A percentile compares a stretch with the other conserved stretches of the same genome.
phyloP scores from a whole-genome alignment of 1,139 yeast species.

The Saccharomyces hybrid region DNA sequence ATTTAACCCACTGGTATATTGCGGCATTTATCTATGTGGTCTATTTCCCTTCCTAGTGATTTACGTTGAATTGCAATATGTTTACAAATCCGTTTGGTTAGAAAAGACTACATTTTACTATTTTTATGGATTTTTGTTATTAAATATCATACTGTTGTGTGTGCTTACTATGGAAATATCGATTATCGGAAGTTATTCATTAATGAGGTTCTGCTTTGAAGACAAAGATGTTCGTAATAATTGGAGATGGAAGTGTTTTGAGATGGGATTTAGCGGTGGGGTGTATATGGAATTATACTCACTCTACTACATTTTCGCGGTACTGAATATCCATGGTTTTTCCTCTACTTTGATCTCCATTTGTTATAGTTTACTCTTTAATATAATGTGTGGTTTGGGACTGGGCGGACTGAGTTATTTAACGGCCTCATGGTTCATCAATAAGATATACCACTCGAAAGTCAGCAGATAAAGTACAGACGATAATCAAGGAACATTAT shows the following conservation, averaged over 20 bases:
- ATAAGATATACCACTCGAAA: constrained; percentile 9
- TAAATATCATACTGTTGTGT: constrained; percentile 51
- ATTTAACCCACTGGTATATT: constrained; percentile 5
- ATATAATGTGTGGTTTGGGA: constrained; percentile 55
- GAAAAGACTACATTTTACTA: constrained; percentile 73
- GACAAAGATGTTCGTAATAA: constrained; percentile 27
- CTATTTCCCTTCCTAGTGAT: constrained; percentile 25
- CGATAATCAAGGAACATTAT: not conserved
- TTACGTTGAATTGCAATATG: constrained; percentile 64
- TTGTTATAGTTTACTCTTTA: constrained; percentile 60
- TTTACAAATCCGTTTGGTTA: constrained; percentile 72
- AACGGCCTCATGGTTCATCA: constrained; percentile 23
- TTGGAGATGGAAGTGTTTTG: constrained; percentile 84
- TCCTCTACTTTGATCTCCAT: constrained; percentile 65
- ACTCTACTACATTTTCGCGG: constrained; percentile 52
- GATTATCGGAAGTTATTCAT: constrained; percentile 60
- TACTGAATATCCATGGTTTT: constrained; percentile 54
- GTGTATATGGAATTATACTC: constrained; percentile 66
- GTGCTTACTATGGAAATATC: constrained; percentile 66
- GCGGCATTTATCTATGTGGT: constrained; percentile 7
- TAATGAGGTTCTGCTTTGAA: constrained; percentile 36
- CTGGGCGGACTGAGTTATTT: constrained; percentile 72
- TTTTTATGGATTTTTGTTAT: constrained; percentile 68
- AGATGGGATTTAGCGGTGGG: constrained; percentile 63
- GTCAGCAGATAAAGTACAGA: not conserved